Evolutionary conservation across 75 land plant species (phyloP).

Genomic region (Sequoia sempervirens): DNA sequence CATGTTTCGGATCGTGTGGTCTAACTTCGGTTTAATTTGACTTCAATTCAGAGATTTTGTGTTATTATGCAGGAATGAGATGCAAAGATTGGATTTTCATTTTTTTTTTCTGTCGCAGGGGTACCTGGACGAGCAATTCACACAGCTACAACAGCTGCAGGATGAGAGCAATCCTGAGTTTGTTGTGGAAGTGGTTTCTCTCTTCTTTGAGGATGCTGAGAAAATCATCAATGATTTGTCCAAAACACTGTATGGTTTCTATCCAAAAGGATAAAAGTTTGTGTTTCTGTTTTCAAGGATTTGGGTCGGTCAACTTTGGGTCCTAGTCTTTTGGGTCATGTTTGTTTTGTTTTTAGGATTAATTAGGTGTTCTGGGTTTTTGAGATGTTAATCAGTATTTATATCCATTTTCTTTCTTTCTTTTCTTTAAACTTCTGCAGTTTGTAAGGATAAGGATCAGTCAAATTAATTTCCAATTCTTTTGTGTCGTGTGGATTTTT

Average conservation of each 20-base stretch:
- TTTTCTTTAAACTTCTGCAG: neutral
- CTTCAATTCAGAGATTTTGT: neutral
- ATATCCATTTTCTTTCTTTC: neutral
- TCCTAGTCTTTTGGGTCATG: neutral
- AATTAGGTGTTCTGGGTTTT: neutral
- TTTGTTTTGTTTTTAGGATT: neutral
- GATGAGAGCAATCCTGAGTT: constrained; percentile 81
- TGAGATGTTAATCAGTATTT: neutral
- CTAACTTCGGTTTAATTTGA: neutral
- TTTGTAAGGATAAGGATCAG: neutral
- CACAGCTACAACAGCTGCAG: constrained; percentile 70
- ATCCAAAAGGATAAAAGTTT: neutral
- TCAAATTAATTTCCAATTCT: neutral
- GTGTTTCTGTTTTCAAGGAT: neutral
- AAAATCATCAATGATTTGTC: constrained; percentile 55
- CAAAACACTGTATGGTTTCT: constrained; percentile 38
- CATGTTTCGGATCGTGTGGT: neutral
- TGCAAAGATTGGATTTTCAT: neutral
- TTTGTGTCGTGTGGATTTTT: neutral
- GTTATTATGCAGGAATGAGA: neutral
- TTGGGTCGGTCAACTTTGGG: neutral
- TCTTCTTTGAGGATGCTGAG: constrained; percentile 75
- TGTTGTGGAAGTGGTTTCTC: constrained; percentile 63
- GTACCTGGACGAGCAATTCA: constrained; percentile 67
- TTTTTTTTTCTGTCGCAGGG: constrained; percentile 39